Conservation (phyloP, 352 stramenopile genomes). For the Globisporangium irregulare region DNA sequence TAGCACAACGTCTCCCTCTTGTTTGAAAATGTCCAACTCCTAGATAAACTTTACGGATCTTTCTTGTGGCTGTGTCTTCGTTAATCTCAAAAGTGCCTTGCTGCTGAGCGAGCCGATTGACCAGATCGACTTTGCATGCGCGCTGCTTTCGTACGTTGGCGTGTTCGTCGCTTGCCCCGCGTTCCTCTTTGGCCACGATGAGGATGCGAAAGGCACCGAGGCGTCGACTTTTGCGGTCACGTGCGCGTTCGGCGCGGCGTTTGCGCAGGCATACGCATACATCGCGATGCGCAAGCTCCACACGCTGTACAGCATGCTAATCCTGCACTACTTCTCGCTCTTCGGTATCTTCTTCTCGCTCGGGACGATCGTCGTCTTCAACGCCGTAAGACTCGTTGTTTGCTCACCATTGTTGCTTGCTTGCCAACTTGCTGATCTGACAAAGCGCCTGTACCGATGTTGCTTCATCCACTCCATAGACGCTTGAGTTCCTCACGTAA, state of each 20-base stretch:
- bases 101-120: conserved; percentile 49
- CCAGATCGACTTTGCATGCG: conserved; percentile 39
- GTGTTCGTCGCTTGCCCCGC: conserved; percentile 59
- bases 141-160: conserved; percentile 50
- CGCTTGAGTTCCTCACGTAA: conserved; percentile 19
- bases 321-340: conserved; percentile 40
- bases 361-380: conserved; percentile 26
- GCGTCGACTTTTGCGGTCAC: conserved; percentile 28
- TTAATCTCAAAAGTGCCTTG: conserved; percentile 31
- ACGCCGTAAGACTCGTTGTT: conserved; percentile 21
- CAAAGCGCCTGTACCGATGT: not conserved
- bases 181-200: conserved; percentile 36
- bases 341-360: conserved; percentile 31
- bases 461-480: conserved; percentile 5
- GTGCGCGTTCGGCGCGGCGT: conserved; percentile 38
- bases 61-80: not conserved
- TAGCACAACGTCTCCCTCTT: not conserved
- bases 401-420: conserved; percentile 15
- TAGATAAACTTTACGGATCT: too few relatives aligned
- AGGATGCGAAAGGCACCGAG: conserved; percentile 14
- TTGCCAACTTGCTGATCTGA: not conserved
- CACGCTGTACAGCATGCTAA: conserved; percentile 31
- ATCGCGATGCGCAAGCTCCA: conserved; percentile 56
- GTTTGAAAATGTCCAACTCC: too few relatives aligned
- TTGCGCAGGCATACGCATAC: conserved; percentile 48